These are phyloP conservation scores for Triangularia setosa DNA, from an alignment of 2,329 filamentous ascomycete species.

Conservation along the genomic window DNA sequence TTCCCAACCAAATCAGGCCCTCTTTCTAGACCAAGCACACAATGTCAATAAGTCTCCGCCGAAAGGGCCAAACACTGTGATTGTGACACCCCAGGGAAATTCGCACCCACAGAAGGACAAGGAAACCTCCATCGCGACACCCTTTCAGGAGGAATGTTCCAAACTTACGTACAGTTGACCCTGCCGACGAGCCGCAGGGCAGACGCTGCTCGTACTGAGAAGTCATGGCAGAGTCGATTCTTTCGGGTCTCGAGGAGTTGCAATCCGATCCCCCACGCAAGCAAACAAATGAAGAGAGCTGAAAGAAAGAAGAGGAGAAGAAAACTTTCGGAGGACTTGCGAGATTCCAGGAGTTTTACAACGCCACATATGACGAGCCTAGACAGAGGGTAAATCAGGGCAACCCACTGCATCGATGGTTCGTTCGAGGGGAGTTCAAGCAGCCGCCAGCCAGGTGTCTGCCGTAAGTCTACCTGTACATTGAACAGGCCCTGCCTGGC, in stretches of 20 bases:
- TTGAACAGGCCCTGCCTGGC: background rate
- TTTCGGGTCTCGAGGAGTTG: too few relatives aligned
- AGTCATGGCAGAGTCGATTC: too few relatives aligned
- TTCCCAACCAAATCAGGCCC: constrained; percentile 55
- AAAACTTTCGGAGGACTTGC: background rate
- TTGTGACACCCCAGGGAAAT: too few relatives aligned
- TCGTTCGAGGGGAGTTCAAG: background rate
- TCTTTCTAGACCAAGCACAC: background rate
- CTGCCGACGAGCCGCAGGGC: too few relatives aligned
- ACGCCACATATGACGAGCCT: background rate
- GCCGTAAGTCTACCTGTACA: too few relatives aligned
- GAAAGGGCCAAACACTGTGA: background rate
- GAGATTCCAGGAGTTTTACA: background rate
- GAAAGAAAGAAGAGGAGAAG: background rate
- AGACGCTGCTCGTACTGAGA: too few relatives aligned
- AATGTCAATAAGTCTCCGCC: background rate
- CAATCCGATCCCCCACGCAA: too few relatives aligned
- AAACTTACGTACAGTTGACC: too few relatives aligned
- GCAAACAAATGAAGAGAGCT: too few relatives aligned
- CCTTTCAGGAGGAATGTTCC: too few relatives aligned
- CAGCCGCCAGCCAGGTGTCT: background rate
- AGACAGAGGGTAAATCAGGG: background rate
- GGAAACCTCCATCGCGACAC: too few relatives aligned
- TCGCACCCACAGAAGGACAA: too few relatives aligned
- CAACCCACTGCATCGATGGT: background rate